Base-by-base conservation (phyloP, 2,329 filamentous ascomycete genomes). In the Chlorencoelia australis region DNA sequence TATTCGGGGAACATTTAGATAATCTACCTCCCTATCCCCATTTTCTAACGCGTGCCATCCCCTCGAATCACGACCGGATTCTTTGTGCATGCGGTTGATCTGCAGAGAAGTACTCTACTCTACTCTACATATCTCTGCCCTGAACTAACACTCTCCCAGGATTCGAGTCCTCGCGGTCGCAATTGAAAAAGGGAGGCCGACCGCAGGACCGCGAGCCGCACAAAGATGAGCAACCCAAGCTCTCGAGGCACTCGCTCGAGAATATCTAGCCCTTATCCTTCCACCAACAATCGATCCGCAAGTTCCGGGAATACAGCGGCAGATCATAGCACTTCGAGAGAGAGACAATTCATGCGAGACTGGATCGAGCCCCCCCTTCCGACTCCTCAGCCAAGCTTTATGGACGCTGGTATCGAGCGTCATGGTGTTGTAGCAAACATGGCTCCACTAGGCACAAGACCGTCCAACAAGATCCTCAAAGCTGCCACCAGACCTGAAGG, bases 401-500 rank as follows among this genome's bases (percentile, higher is more conserved):
- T 84, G 64, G 85, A 94, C 56, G 48, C 52, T 25, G 82, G 82
- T 29, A 70, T 91, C 48, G 67, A 80, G 51, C 70, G 80, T 32
- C 75, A 77, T 57, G 83, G 83, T 45, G 82, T 93, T 13, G 66
- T 93, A 40, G 79, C 84, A 59, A 79, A 79, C 51, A 94, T 94
- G 87, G 79, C 78, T 35, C 79, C 87, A 17, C 64, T 94, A 38
- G 87, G 87, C 26, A 71, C 77, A 37, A 67, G 78, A 48, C 87
- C 87, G 9, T 69, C 68, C 15, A 61, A 69, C 31, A 71, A 75
- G 55, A 65, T 77, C 46, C 75, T 76, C 61, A 67, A 63, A 52
- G 55, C 55, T 42, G 51, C 53, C 38, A 47, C 51, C 32, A 54
- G 48, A 39, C 25, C 44, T 11, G 41, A 47, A 9, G 32, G 26